Conservation (phyloP, 2,329 filamentous ascomycete genomes). For the Pezicula radicicola region DNA sequence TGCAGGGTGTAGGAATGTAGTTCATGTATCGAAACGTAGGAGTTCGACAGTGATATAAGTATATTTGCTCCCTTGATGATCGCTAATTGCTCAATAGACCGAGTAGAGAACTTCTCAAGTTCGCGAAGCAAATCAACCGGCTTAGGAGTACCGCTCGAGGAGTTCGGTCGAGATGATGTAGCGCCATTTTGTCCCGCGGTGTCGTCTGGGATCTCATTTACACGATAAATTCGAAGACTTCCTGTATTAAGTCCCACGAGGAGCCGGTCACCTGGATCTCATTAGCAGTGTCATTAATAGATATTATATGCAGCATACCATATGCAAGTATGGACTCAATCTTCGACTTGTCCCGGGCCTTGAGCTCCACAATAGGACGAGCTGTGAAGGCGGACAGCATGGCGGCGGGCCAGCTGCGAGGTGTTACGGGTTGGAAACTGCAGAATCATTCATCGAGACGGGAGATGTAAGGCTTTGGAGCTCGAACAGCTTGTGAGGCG, state of each 20-base stretch:
- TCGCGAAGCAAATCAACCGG: conserved; percentile 85
- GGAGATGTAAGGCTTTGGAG: not conserved
- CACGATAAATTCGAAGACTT: conserved; percentile 82
- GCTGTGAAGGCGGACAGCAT: conserved; percentile 99
- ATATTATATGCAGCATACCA: conserved; percentile 46
- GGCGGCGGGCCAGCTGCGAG: conserved; percentile 32
- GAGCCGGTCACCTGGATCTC: conserved; percentile 70
- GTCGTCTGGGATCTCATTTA: conserved; percentile 64
- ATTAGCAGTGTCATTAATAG: conserved; percentile 10
- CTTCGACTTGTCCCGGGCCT: conserved; percentile 90
- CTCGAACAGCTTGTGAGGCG: conserved; percentile 4
- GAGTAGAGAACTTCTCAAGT: conserved; percentile 88
- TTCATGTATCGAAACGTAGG: conserved; percentile 86
- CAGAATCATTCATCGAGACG: conserved; percentile 14
- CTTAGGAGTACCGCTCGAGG: conserved; percentile 34
- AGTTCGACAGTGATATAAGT: conserved; percentile 87
- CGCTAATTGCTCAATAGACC: conserved; percentile 88
- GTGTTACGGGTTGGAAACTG: conserved; percentile 7
- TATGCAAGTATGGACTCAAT: conserved; percentile 95
- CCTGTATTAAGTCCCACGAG: conserved; percentile 91
- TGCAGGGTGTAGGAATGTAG: conserved; percentile 79
- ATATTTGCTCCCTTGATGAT: conserved; percentile 94
- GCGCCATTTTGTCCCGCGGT: conserved; percentile 35
- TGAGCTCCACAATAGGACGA: conserved; percentile 94
- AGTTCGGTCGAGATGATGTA: conserved; percentile 21